Conservation (phyloP, 306 rosid species). For the Vigna trinervia region DNA sequence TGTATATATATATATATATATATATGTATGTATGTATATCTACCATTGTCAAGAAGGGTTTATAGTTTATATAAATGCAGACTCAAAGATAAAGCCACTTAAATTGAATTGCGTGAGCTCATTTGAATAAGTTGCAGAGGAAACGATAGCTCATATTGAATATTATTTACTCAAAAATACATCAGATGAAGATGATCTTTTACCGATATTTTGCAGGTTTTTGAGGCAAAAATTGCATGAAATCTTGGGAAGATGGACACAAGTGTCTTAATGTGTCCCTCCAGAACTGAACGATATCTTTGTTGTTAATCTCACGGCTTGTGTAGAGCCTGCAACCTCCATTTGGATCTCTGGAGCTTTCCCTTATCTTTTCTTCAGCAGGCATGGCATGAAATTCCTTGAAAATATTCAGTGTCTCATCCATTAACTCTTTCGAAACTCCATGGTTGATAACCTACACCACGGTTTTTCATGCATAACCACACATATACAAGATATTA, state of each 20-base stretch:
- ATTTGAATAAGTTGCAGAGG: background rate
- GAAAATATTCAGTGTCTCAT: slow-evolving; percentile 51
- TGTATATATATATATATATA: too few relatives aligned
- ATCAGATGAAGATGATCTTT: background rate
- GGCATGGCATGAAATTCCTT: slow-evolving; percentile 70
- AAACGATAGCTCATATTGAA: background rate
- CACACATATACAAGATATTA: background rate
- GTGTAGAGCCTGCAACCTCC: slow-evolving; percentile 68
- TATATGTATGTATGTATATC: background rate
- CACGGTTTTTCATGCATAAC: background rate
- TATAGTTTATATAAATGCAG: slow-evolving; percentile 19
- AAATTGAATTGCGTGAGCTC: background rate
- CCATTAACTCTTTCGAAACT: slow-evolving; percentile 48
- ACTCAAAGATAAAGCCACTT: slow-evolving; percentile 2
- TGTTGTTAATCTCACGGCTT: slow-evolving; percentile 62
- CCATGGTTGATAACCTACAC: slow-evolving; percentile 48
- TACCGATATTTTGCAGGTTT: slow-evolving; percentile 67
- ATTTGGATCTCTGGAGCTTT: slow-evolving; percentile 60
- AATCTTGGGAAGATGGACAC: slow-evolving; percentile 58
- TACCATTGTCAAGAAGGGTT: slow-evolving; percentile 2
- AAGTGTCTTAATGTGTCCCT: slow-evolving; percentile 65
- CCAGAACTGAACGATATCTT: slow-evolving; percentile 63
- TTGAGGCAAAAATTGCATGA: slow-evolving; percentile 67
- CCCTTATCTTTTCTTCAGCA: slow-evolving; percentile 56
- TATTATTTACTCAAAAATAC: background rate